Percentiles rank a stretch among this genome's conserved stretches.
Evolutionary conservation across 2,329 filamentous ascomycete species (phyloP).

Genomic region (Cytospora leucostoma): DNA sequence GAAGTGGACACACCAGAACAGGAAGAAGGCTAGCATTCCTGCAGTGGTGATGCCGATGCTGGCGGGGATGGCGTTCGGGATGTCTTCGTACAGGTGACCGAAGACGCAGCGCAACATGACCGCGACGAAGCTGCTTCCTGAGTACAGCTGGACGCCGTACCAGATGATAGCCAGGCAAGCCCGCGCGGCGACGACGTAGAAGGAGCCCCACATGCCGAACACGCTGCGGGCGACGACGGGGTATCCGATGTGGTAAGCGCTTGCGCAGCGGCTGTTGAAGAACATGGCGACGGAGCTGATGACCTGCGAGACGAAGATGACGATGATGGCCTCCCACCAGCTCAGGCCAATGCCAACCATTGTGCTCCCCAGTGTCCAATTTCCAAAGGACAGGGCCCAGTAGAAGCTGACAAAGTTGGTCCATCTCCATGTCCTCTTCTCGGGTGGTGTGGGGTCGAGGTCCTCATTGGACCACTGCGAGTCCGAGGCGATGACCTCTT

Average conservation of each 20-base stretch:
- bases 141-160: slow-evolving; percentile 37
- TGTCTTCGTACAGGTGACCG: slow-evolving; percentile 39
- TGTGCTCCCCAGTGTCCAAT: slow-evolving; percentile 43
- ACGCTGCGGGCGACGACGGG: slow-evolving; percentile 41
- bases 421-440: slow-evolving; percentile 43
- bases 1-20: slow-evolving; percentile 43
- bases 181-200: slow-evolving; percentile 45
- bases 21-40: slow-evolving; percentile 42
- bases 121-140: slow-evolving; percentile 27
- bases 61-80: slow-evolving; percentile 41
- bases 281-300: slow-evolving; percentile 46
- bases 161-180: slow-evolving; percentile 44
- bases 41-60: slow-evolving; percentile 42
- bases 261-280: slow-evolving; percentile 46
- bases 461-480: slow-evolving; percentile 30
- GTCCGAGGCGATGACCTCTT: neutral
- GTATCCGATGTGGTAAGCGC: slow-evolving; percentile 46
- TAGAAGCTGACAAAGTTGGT: slow-evolving; percentile 45
- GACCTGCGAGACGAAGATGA: slow-evolving; percentile 46
- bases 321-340: slow-evolving; percentile 47
- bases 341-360: slow-evolving; percentile 44
- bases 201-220: slow-evolving; percentile 45
- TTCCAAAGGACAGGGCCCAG: slow-evolving; percentile 42
- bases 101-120: slow-evolving; percentile 35
- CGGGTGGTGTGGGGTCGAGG: slow-evolving; percentile 41